A percentile compares a stretch with the other conserved stretches of the same genome.
Evolutionary conservation across 257 asterid genomes (phyloP).

Genomic region (Vinca minor): DNA sequence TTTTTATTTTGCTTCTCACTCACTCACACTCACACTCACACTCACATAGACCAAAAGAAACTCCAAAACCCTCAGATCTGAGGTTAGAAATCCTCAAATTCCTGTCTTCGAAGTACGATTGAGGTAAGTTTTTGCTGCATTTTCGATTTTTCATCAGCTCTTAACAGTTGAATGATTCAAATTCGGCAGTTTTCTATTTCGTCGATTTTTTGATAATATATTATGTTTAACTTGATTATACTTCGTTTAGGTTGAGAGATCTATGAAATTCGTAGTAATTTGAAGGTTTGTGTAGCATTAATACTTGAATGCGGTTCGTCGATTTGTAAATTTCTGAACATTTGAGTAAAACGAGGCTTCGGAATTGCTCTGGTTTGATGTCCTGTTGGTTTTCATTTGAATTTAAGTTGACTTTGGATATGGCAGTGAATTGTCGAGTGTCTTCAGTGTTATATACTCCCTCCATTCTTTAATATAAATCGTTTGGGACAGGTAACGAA

Average conservation of each 20-base stretch:
- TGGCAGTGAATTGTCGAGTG: no score
- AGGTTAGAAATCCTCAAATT: slow-evolving; percentile 10
- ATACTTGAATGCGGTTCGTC: not conserved
- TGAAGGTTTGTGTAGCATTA: not conserved
- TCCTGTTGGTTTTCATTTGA: not conserved
- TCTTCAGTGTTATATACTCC: not conserved
- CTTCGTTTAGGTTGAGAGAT: slow-evolving; percentile 13
- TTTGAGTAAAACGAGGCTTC: slow-evolving; percentile 7
- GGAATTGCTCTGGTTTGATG: not conserved
- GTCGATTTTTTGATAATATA: slow-evolving; percentile 8
- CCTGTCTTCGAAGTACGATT: slow-evolving; percentile 18
- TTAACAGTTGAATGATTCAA: not conserved
- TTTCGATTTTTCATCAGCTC: slow-evolving; percentile 14
- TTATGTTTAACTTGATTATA: not conserved
- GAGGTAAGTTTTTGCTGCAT: slow-evolving; percentile 33
- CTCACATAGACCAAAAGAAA: slow-evolving; percentile 9
- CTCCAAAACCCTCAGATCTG: slow-evolving; percentile 36
- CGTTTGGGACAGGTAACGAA: no score
- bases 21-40: slow-evolving; percentile 9
- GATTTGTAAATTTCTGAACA: not conserved
- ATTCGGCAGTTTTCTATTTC: not conserved
- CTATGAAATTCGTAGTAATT: slow-evolving; percentile 6
- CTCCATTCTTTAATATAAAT: no score
- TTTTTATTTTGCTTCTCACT: slow-evolving; percentile 15
- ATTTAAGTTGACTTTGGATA: no score